phyloP scores from a whole-genome alignment of 2,329 filamentous ascomycete species.

The Cladosporium colombiae region DNA sequence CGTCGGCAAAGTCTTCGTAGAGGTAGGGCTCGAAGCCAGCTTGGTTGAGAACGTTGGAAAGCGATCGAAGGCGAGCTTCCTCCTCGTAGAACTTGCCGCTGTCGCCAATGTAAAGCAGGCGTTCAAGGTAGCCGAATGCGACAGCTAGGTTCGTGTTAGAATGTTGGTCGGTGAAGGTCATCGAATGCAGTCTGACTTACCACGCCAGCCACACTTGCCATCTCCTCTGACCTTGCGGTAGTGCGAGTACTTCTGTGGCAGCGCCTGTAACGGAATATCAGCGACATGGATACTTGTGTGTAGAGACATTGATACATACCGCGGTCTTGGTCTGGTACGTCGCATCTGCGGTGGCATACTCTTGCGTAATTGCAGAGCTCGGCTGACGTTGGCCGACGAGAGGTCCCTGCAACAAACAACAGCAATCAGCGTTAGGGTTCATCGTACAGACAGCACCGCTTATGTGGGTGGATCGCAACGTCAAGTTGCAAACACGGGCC shows the following conservation, averaged over 20 bases:
- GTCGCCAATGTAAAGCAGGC: constrained; percentile 69
- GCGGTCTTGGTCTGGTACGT: constrained; percentile 83
- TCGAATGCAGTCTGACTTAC: constrained; percentile 56
- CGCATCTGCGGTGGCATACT: constrained; percentile 86
- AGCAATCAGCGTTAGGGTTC: constrained; percentile 26
- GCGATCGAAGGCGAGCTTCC: constrained; percentile 66
- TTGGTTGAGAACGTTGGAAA: constrained; percentile 69
- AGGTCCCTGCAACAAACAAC: constrained; percentile 64
- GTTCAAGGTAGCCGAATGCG: constrained; percentile 91
- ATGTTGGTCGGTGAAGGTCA: constrained; percentile 25
- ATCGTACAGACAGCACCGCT: background rate
- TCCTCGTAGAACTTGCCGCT: constrained; percentile 68
- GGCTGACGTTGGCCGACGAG: constrained; percentile 77
- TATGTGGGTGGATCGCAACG: background rate
- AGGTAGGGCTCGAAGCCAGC: constrained; percentile 69
- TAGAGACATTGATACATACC: constrained; percentile 56
- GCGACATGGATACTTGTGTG: background rate
- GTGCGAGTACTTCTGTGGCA: constrained; percentile 81
- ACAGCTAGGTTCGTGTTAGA: constrained; percentile 64
- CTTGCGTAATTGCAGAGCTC: constrained; percentile 74
- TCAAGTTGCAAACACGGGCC: constrained; percentile 6
- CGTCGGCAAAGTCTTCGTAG: constrained; percentile 81
- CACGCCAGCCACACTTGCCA: constrained; percentile 97
- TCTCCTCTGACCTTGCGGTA: constrained; percentile 88
- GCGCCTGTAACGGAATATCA: constrained; percentile 54